A percentile compares a stretch with the other conserved stretches of the same genome.
phyloP scores from a whole-genome alignment of 2,329 filamentous ascomycete species.

The Nemania sp. region DNA sequence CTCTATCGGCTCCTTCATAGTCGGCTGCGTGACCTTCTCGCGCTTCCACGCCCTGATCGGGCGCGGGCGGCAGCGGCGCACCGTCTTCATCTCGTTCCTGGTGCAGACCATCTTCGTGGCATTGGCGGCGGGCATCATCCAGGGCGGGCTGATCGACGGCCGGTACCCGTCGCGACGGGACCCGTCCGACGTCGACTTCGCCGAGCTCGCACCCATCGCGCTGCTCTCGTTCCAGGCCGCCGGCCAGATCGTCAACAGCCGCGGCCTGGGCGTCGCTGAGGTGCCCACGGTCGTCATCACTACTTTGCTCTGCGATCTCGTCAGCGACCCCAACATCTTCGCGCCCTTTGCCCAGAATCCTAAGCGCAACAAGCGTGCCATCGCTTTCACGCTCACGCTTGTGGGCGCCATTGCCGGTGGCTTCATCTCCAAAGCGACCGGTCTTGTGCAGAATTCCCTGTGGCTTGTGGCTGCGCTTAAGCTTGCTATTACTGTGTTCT shows the following conservation, averaged over 20 bases:
- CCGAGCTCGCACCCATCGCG: conserved; percentile 52
- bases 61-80: conserved; percentile 47
- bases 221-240: conserved; percentile 67
- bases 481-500: conserved; percentile 53
- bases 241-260: conserved; percentile 66
- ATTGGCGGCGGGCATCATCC: conserved; percentile 47
- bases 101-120: conserved; percentile 47
- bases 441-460: conserved; percentile 57
- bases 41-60: conserved; percentile 50
- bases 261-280: conserved; percentile 65
- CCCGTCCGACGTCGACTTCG: conserved; percentile 45
- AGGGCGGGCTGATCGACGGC: conserved; percentile 48
- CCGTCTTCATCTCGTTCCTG: conserved; percentile 47
- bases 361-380: conserved; percentile 62
- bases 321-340: conserved; percentile 64
- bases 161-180: conserved; percentile 46
- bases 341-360: conserved; percentile 57
- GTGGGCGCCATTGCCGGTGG: conserved; percentile 62
- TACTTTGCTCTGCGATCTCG: conserved; percentile 65
- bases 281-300: conserved; percentile 69
- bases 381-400: conserved; percentile 58
- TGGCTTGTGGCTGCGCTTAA: conserved; percentile 63
- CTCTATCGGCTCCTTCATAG: conserved; percentile 57
- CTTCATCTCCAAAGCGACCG: conserved; percentile 59
- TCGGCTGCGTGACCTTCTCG: conserved; percentile 57